Percentiles rank a stretch among this genome's conserved stretches.
These are phyloP conservation scores for Gossypium raimondii DNA, from an alignment of 345 rosid species.

Conservation along the genomic window DNA sequence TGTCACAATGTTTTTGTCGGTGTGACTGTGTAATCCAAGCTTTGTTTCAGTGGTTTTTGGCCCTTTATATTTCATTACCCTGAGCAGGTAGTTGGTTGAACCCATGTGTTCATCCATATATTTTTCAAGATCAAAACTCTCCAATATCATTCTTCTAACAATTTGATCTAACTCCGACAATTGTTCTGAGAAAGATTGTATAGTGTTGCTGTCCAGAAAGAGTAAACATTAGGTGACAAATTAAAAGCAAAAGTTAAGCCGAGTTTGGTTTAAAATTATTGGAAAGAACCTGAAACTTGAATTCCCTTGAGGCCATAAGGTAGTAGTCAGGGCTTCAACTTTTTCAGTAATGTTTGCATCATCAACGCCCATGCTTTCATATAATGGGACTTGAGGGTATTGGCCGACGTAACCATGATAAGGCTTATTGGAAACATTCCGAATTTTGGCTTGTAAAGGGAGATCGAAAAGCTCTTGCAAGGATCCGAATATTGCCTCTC, in stretches of 20 bases:
- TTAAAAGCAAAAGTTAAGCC: background rate
- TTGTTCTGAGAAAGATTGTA: conserved; percentile 35
- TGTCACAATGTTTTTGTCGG: conserved; percentile 59
- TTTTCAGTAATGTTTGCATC: conserved; percentile 31
- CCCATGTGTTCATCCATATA: conserved; percentile 56
- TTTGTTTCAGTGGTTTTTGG: conserved; percentile 44
- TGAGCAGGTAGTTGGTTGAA: conserved; percentile 48
- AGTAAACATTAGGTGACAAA: background rate
- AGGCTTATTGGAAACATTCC: conserved; percentile 44
- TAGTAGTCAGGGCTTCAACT: conserved; percentile 31
- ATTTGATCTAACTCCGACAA: conserved; percentile 45
- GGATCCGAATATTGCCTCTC: conserved; percentile 28
- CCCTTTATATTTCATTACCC: conserved; percentile 55
- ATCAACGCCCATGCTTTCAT: conserved; percentile 63
- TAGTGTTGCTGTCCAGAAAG: conserved; percentile 30
- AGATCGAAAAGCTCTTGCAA: conserved; percentile 55
- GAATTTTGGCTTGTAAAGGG: conserved; percentile 46
- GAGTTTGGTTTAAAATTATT: background rate
- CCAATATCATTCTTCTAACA: conserved; percentile 48
- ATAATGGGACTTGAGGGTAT: conserved; percentile 55
- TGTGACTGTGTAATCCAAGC: conserved; percentile 44
- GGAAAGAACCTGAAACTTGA: conserved; percentile 42
- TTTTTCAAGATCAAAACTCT: conserved; percentile 42
- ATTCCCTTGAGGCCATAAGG: conserved; percentile 57
- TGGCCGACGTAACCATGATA: conserved; percentile 63